Evolutionary conservation across 768 basidiomycete species (phyloP), one percentile per base, ranked within the genome.

Genomic region (Trametes meyenii): DNA sequence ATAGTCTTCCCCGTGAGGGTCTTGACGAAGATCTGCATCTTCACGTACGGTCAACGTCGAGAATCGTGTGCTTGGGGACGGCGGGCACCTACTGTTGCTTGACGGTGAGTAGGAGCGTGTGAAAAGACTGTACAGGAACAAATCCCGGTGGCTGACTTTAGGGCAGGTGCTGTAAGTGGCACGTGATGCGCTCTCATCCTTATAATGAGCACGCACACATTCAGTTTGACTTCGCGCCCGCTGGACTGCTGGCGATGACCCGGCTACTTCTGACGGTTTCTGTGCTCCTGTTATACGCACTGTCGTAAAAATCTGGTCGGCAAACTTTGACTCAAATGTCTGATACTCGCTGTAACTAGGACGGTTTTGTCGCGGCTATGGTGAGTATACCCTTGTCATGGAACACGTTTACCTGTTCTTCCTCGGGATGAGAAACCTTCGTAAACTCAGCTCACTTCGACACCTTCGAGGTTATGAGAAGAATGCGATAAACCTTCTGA

Each of bases 1-100:
- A 97, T 97, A 66, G 94, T 96, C 89, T 96, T 93, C 65, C 90
- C 91, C 75, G 92, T 96, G 68, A 95, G 90, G 82, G 93, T 95
- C 79, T 85, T 89, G 78, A 89, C 87, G 81, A 89, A 89, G 75
- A 89, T 89, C 77, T 76, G 75, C 75, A 76, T 76, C 66, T 72
- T 74, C 67, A 64, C 59, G 62, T 55, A 62, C 58, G 59, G 61
- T 66, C 56, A 61, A 62, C 58, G 58, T 55, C 61, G 57, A 64
- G 62, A 50, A 45, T 64, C 36, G 64, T 55, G 55, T 45, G 62
- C 63, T 60, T 63, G 63, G 39, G 56, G 60, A 54, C 60, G 64
- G 40, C 51, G 51, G 29, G 58, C 55, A 61, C 66, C 65, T 67
- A 70, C 66, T 52, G 58, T 53, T 53, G 62, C 57, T 33, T 62